These are phyloP conservation scores for Sclerotinia borealis DNA, from an alignment of 2,329 filamentous ascomycete species.

Conservation along the genomic window DNA sequence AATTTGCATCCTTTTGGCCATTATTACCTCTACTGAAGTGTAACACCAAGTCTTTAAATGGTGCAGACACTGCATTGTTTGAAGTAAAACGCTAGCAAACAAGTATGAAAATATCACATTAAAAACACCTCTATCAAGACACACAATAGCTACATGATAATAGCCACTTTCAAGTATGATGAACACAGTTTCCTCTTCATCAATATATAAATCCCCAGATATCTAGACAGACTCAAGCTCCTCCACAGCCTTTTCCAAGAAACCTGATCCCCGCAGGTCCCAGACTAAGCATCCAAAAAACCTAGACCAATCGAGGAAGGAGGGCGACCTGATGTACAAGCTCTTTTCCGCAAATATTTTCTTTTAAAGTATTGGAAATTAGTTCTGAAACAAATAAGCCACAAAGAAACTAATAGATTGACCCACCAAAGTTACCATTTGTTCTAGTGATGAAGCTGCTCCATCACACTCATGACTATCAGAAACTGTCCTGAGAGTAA, in stretches of 20 bases:
- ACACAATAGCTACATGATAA: neutral
- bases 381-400: neutral
- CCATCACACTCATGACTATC: too few species aligned
- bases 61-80: neutral
- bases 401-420: neutral
- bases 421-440: too few species aligned
- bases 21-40: neutral
- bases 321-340: neutral
- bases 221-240: neutral
- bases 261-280: neutral
- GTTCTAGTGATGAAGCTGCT: too few species aligned
- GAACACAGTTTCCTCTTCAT: neutral
- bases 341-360: neutral
- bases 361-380: neutral
- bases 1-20: neutral
- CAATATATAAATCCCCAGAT: neutral
- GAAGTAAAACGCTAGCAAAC: neutral
- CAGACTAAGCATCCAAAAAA: neutral
- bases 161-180: neutral
- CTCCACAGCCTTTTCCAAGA: neutral
- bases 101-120: neutral
- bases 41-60: neutral
- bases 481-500: too few species aligned
- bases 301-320: neutral
- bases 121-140: neutral